Conservation (phyloP, 495 filamentous ascomycete species). For the Podospora australis region DNA sequence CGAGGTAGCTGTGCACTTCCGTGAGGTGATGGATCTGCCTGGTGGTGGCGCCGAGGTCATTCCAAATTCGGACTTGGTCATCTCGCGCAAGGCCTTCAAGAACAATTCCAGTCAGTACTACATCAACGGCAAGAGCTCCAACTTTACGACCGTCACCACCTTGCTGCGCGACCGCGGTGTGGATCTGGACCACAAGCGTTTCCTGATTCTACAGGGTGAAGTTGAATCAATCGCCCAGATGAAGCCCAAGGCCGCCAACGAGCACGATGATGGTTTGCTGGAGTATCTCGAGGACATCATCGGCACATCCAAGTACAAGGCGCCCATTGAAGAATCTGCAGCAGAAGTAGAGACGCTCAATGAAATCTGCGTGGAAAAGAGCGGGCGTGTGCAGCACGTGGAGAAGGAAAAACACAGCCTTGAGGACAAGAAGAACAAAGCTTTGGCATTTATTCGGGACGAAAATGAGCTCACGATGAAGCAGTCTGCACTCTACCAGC, state of each 20-base stretch:
- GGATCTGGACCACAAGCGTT: conserved; percentile 96
- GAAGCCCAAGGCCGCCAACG: conserved; percentile 91
- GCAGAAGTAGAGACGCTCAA: conserved; percentile 85
- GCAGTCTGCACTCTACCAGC: conserved; percentile 82
- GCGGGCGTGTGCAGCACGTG: conserved; percentile 87
- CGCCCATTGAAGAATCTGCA: conserved; percentile 89
- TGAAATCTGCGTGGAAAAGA: conserved; percentile 92
- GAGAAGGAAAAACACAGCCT: conserved; percentile 91
- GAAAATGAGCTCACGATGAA: conserved; percentile 90
- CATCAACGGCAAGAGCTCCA: conserved; percentile 81
- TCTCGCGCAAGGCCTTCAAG: conserved; percentile 91
- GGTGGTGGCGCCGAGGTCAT: conserved; percentile 66
- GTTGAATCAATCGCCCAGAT: conserved; percentile 99
- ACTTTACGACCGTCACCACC: conserved; percentile 82
- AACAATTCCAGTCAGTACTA: conserved; percentile 98
- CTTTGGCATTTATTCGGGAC: conserved; percentile 76
- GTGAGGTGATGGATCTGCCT: conserved; percentile 84
- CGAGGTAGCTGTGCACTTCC: conserved; percentile 93
- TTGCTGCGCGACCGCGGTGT: conserved; percentile 85
- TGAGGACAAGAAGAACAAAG: conserved; percentile 95
- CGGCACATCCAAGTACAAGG: conserved; percentile 95
- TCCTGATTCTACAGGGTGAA: conserved; percentile 93
- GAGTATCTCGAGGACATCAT: conserved; percentile 99
- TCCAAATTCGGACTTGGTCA: conserved; percentile 73
- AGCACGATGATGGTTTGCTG: conserved; percentile 91